Evolutionary conservation across 2,329 filamentous ascomycete genomes (phyloP).

Genomic region (Colletotrichum musicola): DNA sequence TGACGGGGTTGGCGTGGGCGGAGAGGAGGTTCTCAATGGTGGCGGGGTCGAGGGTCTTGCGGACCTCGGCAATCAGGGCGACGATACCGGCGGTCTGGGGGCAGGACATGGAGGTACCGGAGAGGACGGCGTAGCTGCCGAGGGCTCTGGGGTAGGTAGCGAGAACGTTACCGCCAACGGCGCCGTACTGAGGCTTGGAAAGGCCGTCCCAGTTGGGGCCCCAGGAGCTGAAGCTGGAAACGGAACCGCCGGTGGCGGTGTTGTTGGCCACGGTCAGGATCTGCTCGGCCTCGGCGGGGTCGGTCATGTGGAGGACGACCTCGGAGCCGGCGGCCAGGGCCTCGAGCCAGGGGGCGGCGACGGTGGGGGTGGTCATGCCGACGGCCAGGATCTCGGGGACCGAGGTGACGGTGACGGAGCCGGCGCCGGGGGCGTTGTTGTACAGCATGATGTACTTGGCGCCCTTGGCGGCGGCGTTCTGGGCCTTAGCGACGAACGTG

Average conservation of each 20-base stretch:
- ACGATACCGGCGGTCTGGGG: constrained; percentile 67
- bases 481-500: constrained; percentile 65
- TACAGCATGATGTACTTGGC: constrained; percentile 73
- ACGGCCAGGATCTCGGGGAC: constrained; percentile 51
- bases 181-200: constrained; percentile 67
- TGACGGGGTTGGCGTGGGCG: constrained; percentile 61
- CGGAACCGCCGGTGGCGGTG: constrained; percentile 61
- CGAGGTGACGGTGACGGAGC: constrained; percentile 48
- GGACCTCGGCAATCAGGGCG: constrained; percentile 65
- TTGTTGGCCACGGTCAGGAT: constrained; percentile 54
- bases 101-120: constrained; percentile 72
- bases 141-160: constrained; percentile 64
- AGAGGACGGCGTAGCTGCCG: constrained; percentile 65
- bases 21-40: constrained; percentile 63
- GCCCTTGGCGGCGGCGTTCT: constrained; percentile 65
- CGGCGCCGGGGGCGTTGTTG: constrained; percentile 62
- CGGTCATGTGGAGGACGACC: constrained; percentile 59
- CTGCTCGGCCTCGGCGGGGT: constrained; percentile 51
- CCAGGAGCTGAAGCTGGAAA: constrained; percentile 69
- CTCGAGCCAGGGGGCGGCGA: constrained; percentile 59
- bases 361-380: constrained; percentile 56
- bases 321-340: constrained; percentile 57
- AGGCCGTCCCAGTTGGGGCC: constrained; percentile 71
- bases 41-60: constrained; percentile 63
- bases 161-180: constrained; percentile 69